These are phyloP conservation scores for Citrullus amarus DNA, from an alignment of 306 rosid genomes.

Conservation along the genomic window DNA sequence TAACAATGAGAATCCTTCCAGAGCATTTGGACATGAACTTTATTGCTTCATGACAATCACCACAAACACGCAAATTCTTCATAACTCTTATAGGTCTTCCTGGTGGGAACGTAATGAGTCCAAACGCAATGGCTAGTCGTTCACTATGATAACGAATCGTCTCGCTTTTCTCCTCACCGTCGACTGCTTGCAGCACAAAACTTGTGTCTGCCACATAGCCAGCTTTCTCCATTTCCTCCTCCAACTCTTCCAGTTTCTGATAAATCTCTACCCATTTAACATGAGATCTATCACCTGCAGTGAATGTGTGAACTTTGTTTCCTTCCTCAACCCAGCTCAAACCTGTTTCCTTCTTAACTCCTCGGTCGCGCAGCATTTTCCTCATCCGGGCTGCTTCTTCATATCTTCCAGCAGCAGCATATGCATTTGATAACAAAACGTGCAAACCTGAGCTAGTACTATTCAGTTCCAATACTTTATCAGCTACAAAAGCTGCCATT, in stretches of 20 bases:
- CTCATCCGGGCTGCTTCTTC: constrained; percentile 80
- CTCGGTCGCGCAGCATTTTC: constrained; percentile 53
- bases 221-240: constrained; percentile 58
- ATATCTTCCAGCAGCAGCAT: constrained; percentile 76
- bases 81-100: constrained; percentile 71
- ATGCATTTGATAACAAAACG: constrained; percentile 65
- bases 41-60: constrained; percentile 79
- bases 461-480: constrained; percentile 41
- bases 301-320: constrained; percentile 63
- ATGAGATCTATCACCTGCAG: constrained; percentile 58
- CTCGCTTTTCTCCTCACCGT: constrained; percentile 52
- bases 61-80: constrained; percentile 90
- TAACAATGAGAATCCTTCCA: constrained; percentile 54
- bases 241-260: constrained; percentile 63
- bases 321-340: constrained; percentile 93
- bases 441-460: constrained; percentile 48
- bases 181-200: constrained; percentile 60
- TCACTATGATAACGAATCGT: constrained; percentile 73
- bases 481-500: constrained; percentile 65
- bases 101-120: constrained; percentile 46
- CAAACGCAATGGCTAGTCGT: constrained; percentile 77
- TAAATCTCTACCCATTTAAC: constrained; percentile 47
- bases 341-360: constrained; percentile 73
- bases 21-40: constrained; percentile 76
- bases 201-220: constrained; percentile 89